phyloP scores from a whole-genome alignment of 73 alveolate species.

The Paramecium tetraurelia region DNA sequence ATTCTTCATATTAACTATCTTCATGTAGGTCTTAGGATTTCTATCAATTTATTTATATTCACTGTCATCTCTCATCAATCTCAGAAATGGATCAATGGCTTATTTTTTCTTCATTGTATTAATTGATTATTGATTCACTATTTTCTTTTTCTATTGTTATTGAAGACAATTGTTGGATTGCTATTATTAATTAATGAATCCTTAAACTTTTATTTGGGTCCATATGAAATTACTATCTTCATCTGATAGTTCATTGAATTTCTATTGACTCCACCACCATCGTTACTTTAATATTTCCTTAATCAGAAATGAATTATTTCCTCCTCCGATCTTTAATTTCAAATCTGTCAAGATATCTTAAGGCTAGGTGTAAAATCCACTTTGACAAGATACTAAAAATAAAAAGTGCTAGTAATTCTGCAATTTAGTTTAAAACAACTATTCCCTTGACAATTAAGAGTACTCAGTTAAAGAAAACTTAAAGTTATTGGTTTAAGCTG shows the following conservation, averaged over 20 bases:
- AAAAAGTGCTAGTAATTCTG: slow-evolving; percentile 7
- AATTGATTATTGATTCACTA: neutral
- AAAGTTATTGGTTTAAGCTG: neutral
- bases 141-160: neutral
- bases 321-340: neutral
- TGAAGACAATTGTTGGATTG: neutral
- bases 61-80: slow-evolving; percentile 16
- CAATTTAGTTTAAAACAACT: slow-evolving; percentile 23
- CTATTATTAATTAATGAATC: neutral
- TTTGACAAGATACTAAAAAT: slow-evolving; percentile 3
- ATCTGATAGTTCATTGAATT: neutral
- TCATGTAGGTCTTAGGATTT: neutral
- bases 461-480: slow-evolving; percentile 14
- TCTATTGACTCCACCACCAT: slow-evolving; percentile 14
- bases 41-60: neutral
- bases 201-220: slow-evolving; percentile 7
- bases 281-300: neutral
- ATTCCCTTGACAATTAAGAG: neutral
- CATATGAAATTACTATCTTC: neutral
- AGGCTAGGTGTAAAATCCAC: neutral
- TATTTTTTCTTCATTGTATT: neutral
- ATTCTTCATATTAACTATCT: neutral
- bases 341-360: neutral
- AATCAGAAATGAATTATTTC: neutral
- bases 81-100: neutral